Percentiles rank a stretch among this genome's conserved stretches.
These are phyloP conservation scores for Sistotremastrum suecicum DNA, from an alignment of 768 basidiomycete species.

Conservation along the genomic window DNA sequence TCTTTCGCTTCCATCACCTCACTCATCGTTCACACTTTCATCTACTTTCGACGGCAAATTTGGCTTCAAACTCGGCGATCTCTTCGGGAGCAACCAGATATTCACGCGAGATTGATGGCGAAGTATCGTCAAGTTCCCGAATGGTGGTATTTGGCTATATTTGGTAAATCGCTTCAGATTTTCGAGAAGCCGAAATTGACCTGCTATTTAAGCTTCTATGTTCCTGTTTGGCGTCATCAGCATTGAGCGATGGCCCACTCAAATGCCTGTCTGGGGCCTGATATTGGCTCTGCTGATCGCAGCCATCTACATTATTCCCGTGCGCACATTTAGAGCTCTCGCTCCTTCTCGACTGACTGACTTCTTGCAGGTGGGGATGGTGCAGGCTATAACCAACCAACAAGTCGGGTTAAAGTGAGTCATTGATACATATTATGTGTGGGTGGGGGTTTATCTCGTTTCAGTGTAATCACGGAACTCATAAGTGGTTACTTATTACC, in stretches of 20 bases:
- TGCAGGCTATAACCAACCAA: constrained; percentile 71
- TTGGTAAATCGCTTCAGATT: not conserved
- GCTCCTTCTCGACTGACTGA: constrained; percentile 1
- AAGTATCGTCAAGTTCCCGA: constrained; percentile 34
- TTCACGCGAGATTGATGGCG: constrained; percentile 22
- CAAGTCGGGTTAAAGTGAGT: constrained; percentile 44
- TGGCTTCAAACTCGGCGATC: constrained; percentile 16
- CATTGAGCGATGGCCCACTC: constrained; percentile 50
- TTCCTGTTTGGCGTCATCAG: constrained; percentile 48
- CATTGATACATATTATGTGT: constrained; percentile 13
- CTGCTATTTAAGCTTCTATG: constrained; percentile 24
- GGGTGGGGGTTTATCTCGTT: not conserved
- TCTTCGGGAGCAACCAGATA: constrained; percentile 20
- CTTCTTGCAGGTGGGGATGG: constrained; percentile 30
- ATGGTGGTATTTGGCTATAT: constrained; percentile 27
- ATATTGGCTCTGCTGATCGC: constrained; percentile 36
- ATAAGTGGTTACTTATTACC: constrained; percentile 43
- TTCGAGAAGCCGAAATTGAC: not conserved
- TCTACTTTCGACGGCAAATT: constrained; percentile 19
- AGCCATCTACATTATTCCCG: constrained; percentile 15
- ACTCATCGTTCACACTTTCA: constrained; percentile 27
- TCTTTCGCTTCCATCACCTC: constrained; percentile 5
- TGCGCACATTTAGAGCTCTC: constrained; percentile 8
- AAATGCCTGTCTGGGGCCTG: constrained; percentile 57
- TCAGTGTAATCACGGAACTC: constrained; percentile 58